Evolutionary conservation across 805 yeast species (phyloP).

Genomic region (Peterozyma xylosa): DNA sequence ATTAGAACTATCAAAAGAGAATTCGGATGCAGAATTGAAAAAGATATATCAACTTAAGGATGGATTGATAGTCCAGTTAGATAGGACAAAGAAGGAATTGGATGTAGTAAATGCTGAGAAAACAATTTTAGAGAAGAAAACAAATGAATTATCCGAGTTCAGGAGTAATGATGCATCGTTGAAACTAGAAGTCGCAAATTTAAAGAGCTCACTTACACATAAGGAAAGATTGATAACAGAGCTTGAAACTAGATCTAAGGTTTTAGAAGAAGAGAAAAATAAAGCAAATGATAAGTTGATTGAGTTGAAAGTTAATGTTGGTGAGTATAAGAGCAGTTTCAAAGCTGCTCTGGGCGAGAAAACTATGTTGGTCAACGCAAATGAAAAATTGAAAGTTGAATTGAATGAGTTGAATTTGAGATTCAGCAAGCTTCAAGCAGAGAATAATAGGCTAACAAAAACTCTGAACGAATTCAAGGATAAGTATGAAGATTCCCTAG

Average conservation of each 20-base stretch:
- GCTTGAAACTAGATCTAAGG: constrained; percentile 26
- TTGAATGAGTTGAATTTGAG: constrained; percentile 26
- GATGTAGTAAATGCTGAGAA: constrained; percentile 30
- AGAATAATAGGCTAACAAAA: constrained; percentile 30
- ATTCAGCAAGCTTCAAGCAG: constrained; percentile 32
- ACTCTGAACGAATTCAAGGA: constrained; percentile 31
- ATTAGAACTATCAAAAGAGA: constrained; percentile 20
- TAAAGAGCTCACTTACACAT: constrained; percentile 34
- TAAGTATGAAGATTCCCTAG: constrained; percentile 28
- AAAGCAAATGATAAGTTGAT: constrained; percentile 29
- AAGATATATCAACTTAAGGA: constrained; percentile 11
- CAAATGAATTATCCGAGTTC: constrained; percentile 31
- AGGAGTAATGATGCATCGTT: constrained; percentile 32
- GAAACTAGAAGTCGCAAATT: constrained; percentile 40
- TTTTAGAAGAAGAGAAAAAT: constrained; percentile 30
- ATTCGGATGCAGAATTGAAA: constrained; percentile 18
- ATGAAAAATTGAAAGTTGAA: constrained; percentile 27
- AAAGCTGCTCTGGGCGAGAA: constrained; percentile 29
- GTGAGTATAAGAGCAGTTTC: constrained; percentile 29
- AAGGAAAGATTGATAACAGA: constrained; percentile 35
- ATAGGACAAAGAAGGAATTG: constrained; percentile 21
- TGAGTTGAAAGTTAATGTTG: constrained; percentile 31
- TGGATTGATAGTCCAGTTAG: not conserved
- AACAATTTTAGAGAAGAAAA: constrained; percentile 13
- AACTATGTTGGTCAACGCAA: constrained; percentile 30